Evolutionary conservation across 2,329 filamentous ascomycete species (phyloP), one percentile per base, ranked within the genome.

Genomic region (Monosporascus sp.): DNA sequence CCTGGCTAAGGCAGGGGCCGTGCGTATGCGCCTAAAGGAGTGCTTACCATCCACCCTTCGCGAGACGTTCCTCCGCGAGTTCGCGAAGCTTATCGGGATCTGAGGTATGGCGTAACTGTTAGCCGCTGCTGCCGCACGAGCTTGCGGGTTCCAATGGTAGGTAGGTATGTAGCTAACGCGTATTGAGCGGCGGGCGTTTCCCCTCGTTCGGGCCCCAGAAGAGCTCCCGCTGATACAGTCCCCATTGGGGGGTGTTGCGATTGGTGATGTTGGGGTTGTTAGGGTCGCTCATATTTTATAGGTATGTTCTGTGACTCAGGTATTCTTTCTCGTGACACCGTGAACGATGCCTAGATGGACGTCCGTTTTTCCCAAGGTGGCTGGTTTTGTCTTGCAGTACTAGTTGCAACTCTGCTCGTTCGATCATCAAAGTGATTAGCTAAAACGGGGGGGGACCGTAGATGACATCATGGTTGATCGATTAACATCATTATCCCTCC

Each of bases 11-110:
- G 31, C 31, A 35, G 11, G 31, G 11, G 31, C 9, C 5, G 31
- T 14, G n/a, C n/a, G 31, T 35, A 8, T 14, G 31, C 9, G 31
- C 11, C 31, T 22, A 41, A 24, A n/a, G 17, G 11, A 9, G 18
- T 18, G 15, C 57, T 20, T 60, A 70, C 79, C 81, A 85, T 60
- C 82, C 82, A 41, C 76, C 76, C 63, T 81, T 70, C 18, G 76
- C 79, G 40, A 87, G 73, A 37, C 75, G 79, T 56, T 80, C 69
- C 59, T 78, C 75, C 17, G 83, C 83, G 17, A 77, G 71, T 47
- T 78, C 73, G 67, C 86, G 81, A n/a, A 86, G 74, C 51, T 81
- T 78, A 51, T 71, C 76, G 0, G 83, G 82, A 26, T 84, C 77
- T 78, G 53, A 49, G 20, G n/a, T 24, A 26, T 15, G 7, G 5